A percentile compares a stretch with the other conserved stretches of the same genome.
phyloP scores from a whole-genome alignment of 2,329 filamentous ascomycete species.

The Bipolaris gigantea region DNA sequence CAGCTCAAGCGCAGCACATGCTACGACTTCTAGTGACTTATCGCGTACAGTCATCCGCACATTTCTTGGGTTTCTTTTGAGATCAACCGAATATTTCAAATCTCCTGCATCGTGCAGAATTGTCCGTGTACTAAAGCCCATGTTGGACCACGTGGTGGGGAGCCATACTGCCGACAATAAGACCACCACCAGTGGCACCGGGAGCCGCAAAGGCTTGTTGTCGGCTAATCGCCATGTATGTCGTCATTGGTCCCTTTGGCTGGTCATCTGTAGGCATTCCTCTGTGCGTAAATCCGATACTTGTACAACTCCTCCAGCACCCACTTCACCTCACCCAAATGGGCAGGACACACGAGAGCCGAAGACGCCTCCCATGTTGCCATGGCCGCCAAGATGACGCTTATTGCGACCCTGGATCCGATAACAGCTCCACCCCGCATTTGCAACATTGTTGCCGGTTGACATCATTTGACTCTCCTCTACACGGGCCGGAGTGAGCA shows the following conservation, averaged over 20 bases:
- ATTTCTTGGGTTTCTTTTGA: too few relatives aligned
- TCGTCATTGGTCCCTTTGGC: not conserved
- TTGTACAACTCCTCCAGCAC: not conserved
- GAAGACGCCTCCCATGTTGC: conserved; percentile 10
- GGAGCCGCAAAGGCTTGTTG: not conserved
- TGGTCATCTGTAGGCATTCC: not conserved
- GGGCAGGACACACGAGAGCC: not conserved
- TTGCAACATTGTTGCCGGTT: conserved; percentile 2
- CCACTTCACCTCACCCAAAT: not conserved
- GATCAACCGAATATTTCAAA: too few relatives aligned
- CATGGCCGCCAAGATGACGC: conserved; percentile 16
- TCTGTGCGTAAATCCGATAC: not conserved
- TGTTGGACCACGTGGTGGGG: too few relatives aligned
- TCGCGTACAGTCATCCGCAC: too few relatives aligned
- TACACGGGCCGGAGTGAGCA: not conserved
- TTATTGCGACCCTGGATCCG: conserved; percentile 5
- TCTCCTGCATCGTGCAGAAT: too few relatives aligned
- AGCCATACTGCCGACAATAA: not conserved
- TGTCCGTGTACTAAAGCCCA: too few relatives aligned
- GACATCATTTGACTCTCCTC: conserved; percentile 2
- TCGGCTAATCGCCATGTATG: not conserved
- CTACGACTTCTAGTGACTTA: too few relatives aligned
- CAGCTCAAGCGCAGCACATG: too few relatives aligned
- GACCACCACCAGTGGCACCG: not conserved
- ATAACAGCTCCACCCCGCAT: conserved; percentile 11